phyloP scores from a whole-genome alignment of 2,329 filamentous ascomycete species.

The Proliferodiscus dingleyae region DNA sequence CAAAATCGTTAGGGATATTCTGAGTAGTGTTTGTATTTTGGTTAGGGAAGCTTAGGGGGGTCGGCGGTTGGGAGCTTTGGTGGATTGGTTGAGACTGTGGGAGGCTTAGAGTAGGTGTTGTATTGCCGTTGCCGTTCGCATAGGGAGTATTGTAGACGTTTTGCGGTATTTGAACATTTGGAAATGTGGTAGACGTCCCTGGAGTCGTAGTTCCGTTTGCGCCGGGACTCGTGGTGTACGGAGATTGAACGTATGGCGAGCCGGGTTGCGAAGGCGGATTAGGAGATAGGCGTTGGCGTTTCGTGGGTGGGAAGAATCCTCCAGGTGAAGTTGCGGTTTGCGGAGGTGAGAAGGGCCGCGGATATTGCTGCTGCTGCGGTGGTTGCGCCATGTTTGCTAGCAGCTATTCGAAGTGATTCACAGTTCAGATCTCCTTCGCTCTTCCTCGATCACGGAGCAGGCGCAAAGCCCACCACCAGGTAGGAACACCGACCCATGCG shows the following conservation, averaged over 20 bases:
- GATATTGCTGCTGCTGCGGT: constrained; percentile 33
- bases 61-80: constrained; percentile 29
- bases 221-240: constrained; percentile 45
- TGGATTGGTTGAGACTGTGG: constrained; percentile 19
- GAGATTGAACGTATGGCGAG: constrained; percentile 54
- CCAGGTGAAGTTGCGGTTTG: constrained; percentile 53
- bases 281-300: constrained; percentile 67
- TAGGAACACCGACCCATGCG: constrained; percentile 26
- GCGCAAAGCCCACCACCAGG: constrained; percentile 29
- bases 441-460: constrained; percentile 24
- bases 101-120: constrained; percentile 23
- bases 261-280: constrained; percentile 62
- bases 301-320: constrained; percentile 61
- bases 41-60: constrained; percentile 20
- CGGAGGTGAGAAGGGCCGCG: constrained; percentile 57
- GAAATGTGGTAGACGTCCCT: constrained; percentile 28
- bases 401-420: background rate
- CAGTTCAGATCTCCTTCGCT: background rate
- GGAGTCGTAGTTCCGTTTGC: constrained; percentile 26
- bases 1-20: constrained; percentile 8
- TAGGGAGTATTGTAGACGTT: constrained; percentile 32
- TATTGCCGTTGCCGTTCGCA: constrained; percentile 19
- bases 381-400: constrained; percentile 31
- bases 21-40: constrained; percentile 12
- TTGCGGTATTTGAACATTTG: constrained; percentile 27